Evolutionary conservation across 139 green algal species (phyloP).

Genomic region (Tetraselmis chui): DNA sequence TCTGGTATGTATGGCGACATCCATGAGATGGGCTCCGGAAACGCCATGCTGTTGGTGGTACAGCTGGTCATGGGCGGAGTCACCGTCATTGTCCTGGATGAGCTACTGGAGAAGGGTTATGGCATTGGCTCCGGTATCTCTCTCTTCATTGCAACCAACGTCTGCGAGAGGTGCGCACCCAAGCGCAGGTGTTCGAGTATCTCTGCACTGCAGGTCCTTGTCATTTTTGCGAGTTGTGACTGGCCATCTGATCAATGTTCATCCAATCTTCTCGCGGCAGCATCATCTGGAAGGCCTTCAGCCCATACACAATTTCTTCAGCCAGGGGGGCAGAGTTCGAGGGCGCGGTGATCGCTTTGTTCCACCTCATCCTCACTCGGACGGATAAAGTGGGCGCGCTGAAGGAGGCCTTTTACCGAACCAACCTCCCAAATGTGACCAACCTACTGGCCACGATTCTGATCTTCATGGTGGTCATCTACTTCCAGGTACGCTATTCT

Average conservation of each 20-base stretch:
- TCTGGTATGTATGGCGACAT: conserved; percentile 98
- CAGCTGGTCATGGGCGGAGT: conserved; percentile 97
- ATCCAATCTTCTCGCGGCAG: no score
- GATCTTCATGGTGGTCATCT: conserved; percentile 97
- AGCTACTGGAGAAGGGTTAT: conserved; percentile 96
- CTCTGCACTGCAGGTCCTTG: neutral
- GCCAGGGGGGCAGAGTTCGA: conserved; percentile 93
- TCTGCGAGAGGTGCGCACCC: conserved; percentile 87
- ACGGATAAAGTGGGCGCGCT: conserved; percentile 87
- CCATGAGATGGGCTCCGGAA: conserved; percentile 78
- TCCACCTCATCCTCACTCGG: conserved; percentile 93
- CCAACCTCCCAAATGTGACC: conserved; percentile 94
- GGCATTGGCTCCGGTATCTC: conserved; percentile 96
- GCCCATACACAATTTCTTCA: conserved; percentile 71
- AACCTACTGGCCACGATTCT: conserved; percentile 93
- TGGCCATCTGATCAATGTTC: neutral
- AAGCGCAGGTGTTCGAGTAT: no score
- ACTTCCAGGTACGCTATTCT: conserved; percentile 75
- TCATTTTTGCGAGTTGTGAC: neutral
- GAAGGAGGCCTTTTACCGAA: conserved; percentile 98
- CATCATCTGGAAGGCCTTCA: conserved; percentile 99
- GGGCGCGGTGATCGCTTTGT: conserved; percentile 93
- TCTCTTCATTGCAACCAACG: conserved; percentile 99
- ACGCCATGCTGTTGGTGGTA: conserved; percentile 92
- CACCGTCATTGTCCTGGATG: conserved; percentile 97